Conservation (phyloP, 2,329 filamentous ascomycete genomes). For the Zymoseptoria passerinii region DNA sequence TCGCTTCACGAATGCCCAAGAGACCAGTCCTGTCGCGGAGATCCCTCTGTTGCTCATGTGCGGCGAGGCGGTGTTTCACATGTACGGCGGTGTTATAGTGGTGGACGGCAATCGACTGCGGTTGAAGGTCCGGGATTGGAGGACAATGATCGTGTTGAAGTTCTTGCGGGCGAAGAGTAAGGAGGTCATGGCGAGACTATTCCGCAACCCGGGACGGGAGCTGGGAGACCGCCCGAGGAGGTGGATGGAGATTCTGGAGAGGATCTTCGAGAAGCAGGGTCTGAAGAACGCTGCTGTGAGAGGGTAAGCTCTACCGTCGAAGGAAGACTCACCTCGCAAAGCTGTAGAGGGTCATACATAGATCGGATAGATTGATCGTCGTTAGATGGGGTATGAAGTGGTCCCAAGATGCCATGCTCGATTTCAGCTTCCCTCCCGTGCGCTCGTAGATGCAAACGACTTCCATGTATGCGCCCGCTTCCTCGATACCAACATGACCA, state of each 20-base stretch:
- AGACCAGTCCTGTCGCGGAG: constrained; percentile 58
- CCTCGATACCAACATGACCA: background rate
- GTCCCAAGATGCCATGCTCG: background rate
- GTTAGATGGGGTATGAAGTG: background rate
- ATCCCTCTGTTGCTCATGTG: constrained; percentile 78
- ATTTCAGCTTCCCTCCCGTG: background rate
- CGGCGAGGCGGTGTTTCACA: constrained; percentile 81
- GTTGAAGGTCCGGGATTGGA: constrained; percentile 82
- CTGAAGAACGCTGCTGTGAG: background rate
- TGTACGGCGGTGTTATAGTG: constrained; percentile 79
- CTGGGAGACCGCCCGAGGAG: constrained; percentile 33
- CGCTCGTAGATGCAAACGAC: background rate
- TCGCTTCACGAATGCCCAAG: constrained; percentile 79
- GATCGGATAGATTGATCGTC: background rate
- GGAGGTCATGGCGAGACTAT: constrained; percentile 64
- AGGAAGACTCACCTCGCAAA: background rate
- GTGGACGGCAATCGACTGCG: constrained; percentile 81
- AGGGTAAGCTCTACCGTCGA: background rate
- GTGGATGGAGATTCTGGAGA: constrained; percentile 35
- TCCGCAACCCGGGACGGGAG: constrained; percentile 46
- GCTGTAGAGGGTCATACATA: background rate
- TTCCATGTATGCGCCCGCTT: background rate
- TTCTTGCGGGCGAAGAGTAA: constrained; percentile 63
- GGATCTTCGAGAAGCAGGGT: constrained; percentile 22
- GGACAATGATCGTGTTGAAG: constrained; percentile 82